Percentiles rank a stretch among this genome's conserved stretches.
Conservation (phyloP, 805 yeast species). For the Yamadazyma tumulicola region DNA sequence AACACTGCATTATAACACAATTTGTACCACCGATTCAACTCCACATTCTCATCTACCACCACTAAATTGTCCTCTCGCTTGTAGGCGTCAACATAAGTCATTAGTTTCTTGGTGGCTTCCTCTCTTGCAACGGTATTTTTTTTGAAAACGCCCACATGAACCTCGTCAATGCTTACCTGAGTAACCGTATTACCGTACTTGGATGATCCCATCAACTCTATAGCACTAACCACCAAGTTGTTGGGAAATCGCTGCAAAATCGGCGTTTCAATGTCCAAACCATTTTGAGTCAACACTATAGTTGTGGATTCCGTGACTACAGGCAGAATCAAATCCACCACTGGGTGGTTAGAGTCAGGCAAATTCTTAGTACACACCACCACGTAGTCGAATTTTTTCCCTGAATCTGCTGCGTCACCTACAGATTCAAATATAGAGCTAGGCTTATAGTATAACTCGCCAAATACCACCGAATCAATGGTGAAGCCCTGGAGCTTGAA, state of each 20-base stretch:
- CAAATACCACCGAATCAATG: constrained; percentile 32
- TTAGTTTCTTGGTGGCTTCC: constrained; percentile 12
- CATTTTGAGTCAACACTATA: constrained; percentile 39
- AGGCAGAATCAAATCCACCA: constrained; percentile 40
- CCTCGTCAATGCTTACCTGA: constrained; percentile 19
- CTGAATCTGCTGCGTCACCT: constrained; percentile 25
- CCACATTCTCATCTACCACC: constrained; percentile 25
- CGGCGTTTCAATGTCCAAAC: constrained; percentile 33
- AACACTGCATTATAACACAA: constrained; percentile 33
- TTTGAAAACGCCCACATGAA: constrained; percentile 22
- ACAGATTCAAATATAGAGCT: constrained; percentile 24
- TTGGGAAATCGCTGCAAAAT: constrained; percentile 30
- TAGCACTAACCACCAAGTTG: constrained; percentile 34
- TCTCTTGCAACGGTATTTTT: constrained; percentile 10
- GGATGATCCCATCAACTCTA: constrained; percentile 33
- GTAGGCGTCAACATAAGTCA: constrained; percentile 25
- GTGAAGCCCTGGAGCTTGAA: constrained; percentile 27
- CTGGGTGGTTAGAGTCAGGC: constrained; percentile 33
- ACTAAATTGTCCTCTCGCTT: constrained; percentile 21
- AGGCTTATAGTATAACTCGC: constrained; percentile 31
- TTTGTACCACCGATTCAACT: constrained; percentile 37
- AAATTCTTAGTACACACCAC: constrained; percentile 37
- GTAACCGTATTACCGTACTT: constrained; percentile 21
- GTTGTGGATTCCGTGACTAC: constrained; percentile 26
- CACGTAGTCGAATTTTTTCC: constrained; percentile 33